Percentiles rank a stretch among this genome's conserved stretches.
Conservation (phyloP, 106 monocot species). For the Vanilla planifolia region DNA sequence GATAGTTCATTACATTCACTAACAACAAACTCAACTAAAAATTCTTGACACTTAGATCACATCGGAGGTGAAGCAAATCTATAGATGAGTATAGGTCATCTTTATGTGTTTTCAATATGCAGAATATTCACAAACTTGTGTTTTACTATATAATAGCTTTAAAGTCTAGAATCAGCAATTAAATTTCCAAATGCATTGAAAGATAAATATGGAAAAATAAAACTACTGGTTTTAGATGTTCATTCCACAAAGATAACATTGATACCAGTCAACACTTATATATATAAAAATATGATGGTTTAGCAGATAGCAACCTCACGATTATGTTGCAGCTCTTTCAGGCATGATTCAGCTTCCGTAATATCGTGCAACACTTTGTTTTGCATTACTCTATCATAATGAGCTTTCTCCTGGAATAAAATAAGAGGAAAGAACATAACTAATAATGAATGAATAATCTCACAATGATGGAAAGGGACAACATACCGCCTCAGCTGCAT, state of each 20-base stretch:
- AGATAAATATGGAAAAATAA: too few species aligned
- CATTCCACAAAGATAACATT: not conserved
- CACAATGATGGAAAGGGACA: not conserved
- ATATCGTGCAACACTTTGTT: conserved; percentile 80
- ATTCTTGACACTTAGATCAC: too few species aligned
- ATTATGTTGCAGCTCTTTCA: conserved; percentile 40
- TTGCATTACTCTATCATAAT: conserved; percentile 89
- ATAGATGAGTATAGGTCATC: too few species aligned
- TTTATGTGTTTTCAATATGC: too few species aligned
- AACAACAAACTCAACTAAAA: too few species aligned
- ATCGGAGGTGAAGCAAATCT: too few species aligned
- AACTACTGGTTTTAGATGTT: too few species aligned
- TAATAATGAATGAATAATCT: not conserved
- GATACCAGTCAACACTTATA: not conserved
- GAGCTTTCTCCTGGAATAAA: conserved; percentile 49
- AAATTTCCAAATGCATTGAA: too few species aligned
- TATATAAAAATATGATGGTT: not conserved
- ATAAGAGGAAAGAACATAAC: not conserved
- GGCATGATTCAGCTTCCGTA: conserved; percentile 56
- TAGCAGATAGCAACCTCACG: conserved; percentile 49
- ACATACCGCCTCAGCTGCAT: conserved; percentile 49
- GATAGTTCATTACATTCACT: too few species aligned
- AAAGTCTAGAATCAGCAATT: too few species aligned
- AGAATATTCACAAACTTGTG: too few species aligned
- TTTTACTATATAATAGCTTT: too few species aligned